phyloP scores from a whole-genome alignment of 805 yeast genomes.

The Barnettozyma botsteinii region DNA sequence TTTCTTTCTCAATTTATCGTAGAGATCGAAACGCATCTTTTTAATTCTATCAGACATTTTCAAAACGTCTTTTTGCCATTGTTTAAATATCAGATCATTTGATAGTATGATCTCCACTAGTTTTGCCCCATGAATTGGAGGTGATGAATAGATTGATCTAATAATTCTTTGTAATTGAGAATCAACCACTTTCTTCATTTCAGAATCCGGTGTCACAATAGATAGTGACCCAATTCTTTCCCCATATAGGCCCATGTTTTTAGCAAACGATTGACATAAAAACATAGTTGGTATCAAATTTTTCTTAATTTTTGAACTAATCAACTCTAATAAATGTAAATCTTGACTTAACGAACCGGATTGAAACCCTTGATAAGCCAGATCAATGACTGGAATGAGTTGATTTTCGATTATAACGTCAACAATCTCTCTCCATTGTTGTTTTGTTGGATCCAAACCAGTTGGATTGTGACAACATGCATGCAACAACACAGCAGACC shows the following conservation, averaged over 20 bases:
- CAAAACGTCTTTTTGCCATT: slow-evolving; percentile 81
- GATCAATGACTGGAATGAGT: slow-evolving; percentile 79
- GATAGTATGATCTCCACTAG: slow-evolving; percentile 75
- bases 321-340: slow-evolving; percentile 46
- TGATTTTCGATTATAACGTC: slow-evolving; percentile 51
- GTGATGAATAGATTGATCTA: slow-evolving; percentile 86
- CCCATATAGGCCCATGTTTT: slow-evolving; percentile 93
- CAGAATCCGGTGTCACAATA: slow-evolving; percentile 49
- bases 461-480: slow-evolving; percentile 98
- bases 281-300: slow-evolving; percentile 47
- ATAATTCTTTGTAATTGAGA: slow-evolving; percentile 80
- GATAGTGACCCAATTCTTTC: slow-evolving; percentile 88
- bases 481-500: slow-evolving; percentile 70
- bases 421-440: slow-evolving; percentile 75
- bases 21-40: slow-evolving; percentile 60
- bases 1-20: slow-evolving; percentile 49
- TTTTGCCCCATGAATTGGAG: slow-evolving; percentile 92
- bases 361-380: slow-evolving; percentile 95
- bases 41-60: slow-evolving; percentile 75
- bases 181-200: slow-evolving; percentile 47
- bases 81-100: slow-evolving; percentile 48
- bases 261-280: slow-evolving; percentile 88
- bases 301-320: slow-evolving; percentile 33
- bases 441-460: slow-evolving; percentile 81
- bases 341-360: slow-evolving; percentile 79